Conservation (phyloP, 768 basidiomycete species). For the Auricularia auricula-judae region DNA sequence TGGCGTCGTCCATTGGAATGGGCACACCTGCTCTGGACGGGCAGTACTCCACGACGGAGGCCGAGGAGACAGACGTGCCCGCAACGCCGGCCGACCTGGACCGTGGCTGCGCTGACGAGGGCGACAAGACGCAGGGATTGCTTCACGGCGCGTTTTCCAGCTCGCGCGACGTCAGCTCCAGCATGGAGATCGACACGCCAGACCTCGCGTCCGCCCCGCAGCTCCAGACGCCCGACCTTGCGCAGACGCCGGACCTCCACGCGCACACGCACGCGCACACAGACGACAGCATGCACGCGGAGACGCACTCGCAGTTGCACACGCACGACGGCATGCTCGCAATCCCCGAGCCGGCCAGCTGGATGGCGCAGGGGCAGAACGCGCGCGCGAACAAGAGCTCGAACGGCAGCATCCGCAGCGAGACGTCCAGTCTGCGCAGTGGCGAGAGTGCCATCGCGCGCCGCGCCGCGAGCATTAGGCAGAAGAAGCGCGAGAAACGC, state of each 20-base stretch:
- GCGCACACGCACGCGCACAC: too few relatives aligned
- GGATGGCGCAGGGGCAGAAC: not conserved
- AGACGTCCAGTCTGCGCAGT: not conserved
- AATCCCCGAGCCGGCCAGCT: not conserved
- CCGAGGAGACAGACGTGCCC: conserved; percentile 1
- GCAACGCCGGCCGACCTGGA: not conserved
- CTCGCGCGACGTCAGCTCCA: not conserved
- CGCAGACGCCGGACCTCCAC: too few relatives aligned
- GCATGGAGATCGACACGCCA: not conserved
- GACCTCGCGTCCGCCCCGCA: not conserved
- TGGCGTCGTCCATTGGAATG: not conserved
- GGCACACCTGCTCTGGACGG: not conserved
- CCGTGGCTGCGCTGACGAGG: not conserved
- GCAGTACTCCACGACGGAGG: not conserved
- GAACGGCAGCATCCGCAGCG: not conserved
- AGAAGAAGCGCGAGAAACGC: conserved; percentile 45
- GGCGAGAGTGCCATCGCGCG: not conserved
- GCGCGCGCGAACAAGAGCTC: not conserved
- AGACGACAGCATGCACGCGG: too few relatives aligned
- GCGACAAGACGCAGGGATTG: not conserved
- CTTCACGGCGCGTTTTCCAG: not conserved
- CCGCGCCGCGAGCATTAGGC: conserved; percentile 20
- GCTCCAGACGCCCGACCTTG: too few relatives aligned
- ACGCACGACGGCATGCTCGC: not conserved
- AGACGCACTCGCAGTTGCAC: too few relatives aligned